These are phyloP conservation scores for Fusarium irregulare DNA, from an alignment of 2,329 filamentous ascomycete species.

Conservation along the genomic window DNA sequence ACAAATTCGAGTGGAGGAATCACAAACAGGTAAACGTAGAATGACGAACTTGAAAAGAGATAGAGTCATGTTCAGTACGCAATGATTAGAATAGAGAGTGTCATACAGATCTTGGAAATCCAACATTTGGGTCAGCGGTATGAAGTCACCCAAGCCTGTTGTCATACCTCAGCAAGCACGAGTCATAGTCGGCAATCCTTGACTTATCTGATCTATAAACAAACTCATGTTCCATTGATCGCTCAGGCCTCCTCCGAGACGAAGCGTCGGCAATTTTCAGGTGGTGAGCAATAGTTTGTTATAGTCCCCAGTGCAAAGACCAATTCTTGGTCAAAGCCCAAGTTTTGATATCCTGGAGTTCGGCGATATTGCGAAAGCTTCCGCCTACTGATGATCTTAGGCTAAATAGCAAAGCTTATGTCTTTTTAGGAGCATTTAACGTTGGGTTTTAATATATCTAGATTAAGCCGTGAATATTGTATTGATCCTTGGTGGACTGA, in stretches of 20 bases:
- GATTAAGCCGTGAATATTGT: background rate
- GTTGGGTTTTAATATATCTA: background rate
- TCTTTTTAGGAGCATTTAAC: background rate
- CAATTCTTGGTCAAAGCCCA: background rate
- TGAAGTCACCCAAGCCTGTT: too few relatives aligned
- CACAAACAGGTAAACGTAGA: background rate
- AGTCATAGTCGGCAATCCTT: background rate
- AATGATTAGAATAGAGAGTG: background rate
- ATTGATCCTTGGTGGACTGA: background rate
- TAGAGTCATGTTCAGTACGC: background rate
- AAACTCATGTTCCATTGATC: background rate
- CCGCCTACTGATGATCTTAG: background rate
- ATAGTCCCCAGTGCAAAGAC: background rate
- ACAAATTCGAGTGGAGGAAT: background rate
- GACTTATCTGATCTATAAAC: background rate
- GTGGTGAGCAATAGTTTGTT: background rate
- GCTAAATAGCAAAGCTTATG: background rate
- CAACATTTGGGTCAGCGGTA: background rate
- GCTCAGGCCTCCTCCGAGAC: background rate
- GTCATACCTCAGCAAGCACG: background rate
- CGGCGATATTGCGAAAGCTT: background rate
- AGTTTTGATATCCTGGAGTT: background rate
- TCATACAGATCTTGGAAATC: background rate
- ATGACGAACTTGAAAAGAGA: background rate
- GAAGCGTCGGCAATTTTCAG: background rate